Conservation (phyloP, 345 rosid species). For the Pugionium cornutum region DNA sequence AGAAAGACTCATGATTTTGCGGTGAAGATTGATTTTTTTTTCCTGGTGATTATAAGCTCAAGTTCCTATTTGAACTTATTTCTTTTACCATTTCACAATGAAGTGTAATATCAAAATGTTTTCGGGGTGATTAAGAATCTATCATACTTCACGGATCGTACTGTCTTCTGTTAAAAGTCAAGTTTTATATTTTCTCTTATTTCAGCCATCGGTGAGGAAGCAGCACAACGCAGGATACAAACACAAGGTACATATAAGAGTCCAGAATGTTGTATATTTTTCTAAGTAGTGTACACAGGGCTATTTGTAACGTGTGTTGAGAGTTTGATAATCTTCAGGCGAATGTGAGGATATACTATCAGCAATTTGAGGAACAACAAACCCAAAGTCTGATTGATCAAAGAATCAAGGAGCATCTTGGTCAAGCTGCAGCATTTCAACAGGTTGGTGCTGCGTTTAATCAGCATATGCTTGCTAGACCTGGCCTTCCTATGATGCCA, state of each 20-base stretch:
- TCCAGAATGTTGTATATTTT: not conserved
- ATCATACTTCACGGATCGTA: not conserved
- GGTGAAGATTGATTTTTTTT: not conserved
- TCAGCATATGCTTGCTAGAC: slow-evolving; percentile 80
- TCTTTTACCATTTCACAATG: not conserved
- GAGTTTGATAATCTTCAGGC: slow-evolving; percentile 52
- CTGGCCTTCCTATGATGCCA: slow-evolving; percentile 77
- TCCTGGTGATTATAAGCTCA: not conserved
- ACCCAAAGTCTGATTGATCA: slow-evolving; percentile 95
- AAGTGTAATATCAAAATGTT: not conserved
- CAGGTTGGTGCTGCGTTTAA: slow-evolving; percentile 91
- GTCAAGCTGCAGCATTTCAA: slow-evolving; percentile 78
- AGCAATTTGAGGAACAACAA: slow-evolving; percentile 98
- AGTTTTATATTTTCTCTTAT: not conserved
- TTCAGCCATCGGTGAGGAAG: slow-evolving; percentile 97
- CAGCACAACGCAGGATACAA: slow-evolving; percentile 99
- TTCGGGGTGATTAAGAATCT: not conserved
- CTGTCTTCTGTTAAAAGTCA: not conserved
- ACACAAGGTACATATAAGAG: slow-evolving; percentile 68
- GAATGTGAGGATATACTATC: slow-evolving; percentile 87
- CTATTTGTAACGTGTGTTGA: slow-evolving; percentile 1
- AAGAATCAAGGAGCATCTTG: slow-evolving; percentile 93
- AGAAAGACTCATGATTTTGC: not conserved
- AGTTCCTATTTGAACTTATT: not conserved
- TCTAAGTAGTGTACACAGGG: not conserved